Conservation (phyloP, 345 rosid genomes). For the Eucalyptus victrix region DNA sequence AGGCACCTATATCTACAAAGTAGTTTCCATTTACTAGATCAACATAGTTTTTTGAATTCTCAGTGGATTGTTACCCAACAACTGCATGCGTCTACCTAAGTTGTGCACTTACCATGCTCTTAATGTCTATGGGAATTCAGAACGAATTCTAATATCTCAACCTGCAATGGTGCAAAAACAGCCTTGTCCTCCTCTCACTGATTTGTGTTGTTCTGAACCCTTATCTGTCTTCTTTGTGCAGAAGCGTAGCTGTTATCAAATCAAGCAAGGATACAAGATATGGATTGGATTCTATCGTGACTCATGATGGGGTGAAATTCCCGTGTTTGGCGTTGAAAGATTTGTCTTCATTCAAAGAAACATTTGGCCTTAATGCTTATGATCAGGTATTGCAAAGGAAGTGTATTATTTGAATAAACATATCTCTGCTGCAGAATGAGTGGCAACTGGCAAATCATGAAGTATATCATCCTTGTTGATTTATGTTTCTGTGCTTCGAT, state of each 20-base stretch:
- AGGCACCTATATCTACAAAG: background rate
- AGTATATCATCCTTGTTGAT: background rate
- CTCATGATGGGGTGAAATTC: constrained; percentile 73
- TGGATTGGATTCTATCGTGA: constrained; percentile 56
- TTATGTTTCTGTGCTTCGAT: background rate
- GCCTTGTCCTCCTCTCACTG: background rate
- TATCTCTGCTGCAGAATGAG: background rate
- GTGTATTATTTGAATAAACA: background rate
- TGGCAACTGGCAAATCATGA: background rate
- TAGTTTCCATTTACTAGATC: background rate
- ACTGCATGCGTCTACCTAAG: background rate
- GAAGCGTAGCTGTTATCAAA: constrained; percentile 66
- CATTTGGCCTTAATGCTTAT: constrained; percentile 51
- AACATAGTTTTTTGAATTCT: background rate
- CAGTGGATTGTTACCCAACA: background rate
- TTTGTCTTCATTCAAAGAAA: constrained; percentile 45
- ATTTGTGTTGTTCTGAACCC: background rate
- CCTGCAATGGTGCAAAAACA: background rate
- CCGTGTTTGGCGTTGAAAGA: constrained; percentile 59
- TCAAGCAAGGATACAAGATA: constrained; percentile 75
- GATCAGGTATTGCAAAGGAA: constrained; percentile 22
- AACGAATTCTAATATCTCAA: background rate
- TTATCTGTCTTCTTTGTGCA: constrained; percentile 1
- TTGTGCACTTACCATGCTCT: background rate
- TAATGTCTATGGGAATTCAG: background rate